Evolutionary conservation across 495 filamentous ascomycete species (phyloP).

Genomic region (Xylaria scruposa): DNA sequence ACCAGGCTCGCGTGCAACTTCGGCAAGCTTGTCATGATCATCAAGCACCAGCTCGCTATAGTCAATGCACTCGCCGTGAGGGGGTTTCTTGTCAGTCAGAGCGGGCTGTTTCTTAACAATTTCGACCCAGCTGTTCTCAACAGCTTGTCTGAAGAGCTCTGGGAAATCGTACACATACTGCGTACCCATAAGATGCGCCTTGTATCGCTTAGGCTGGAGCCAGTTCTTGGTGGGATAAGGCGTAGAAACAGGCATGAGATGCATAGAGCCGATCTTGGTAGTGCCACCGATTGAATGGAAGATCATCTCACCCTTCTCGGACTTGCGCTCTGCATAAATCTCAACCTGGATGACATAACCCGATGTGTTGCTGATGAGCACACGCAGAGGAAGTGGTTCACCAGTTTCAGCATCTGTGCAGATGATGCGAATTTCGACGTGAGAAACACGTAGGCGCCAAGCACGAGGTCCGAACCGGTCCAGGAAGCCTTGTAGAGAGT

Average conservation of each 20-base stretch:
- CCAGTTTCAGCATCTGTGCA: constrained; percentile 90
- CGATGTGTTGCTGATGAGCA: constrained; percentile 97
- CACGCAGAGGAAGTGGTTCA: constrained; percentile 88
- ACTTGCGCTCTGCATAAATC: constrained; percentile 96
- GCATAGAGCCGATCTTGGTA: constrained; percentile 94
- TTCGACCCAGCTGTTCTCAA: constrained; percentile 92
- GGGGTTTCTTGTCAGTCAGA: constrained; percentile 80
- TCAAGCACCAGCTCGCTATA: constrained; percentile 93
- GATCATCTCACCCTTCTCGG: constrained; percentile 94
- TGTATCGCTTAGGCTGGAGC: constrained; percentile 98
- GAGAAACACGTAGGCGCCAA: constrained; percentile 95
- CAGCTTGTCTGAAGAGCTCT: constrained; percentile 96
- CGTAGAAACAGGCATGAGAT: constrained; percentile 85
- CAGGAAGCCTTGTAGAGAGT: constrained; percentile 92
- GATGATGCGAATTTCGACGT: constrained; percentile 97
- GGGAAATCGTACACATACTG: constrained; percentile 99
- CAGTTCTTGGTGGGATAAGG: constrained; percentile 98
- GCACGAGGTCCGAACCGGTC: constrained; percentile 94
- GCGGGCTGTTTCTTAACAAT: constrained; percentile 71
- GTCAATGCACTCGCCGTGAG: constrained; percentile 89
- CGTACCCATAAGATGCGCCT: constrained; percentile 98
- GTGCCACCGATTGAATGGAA: constrained; percentile 98
- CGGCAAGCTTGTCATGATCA: constrained; percentile 87
- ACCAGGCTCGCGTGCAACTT: constrained; percentile 92
- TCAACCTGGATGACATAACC: constrained; percentile 99